Evolutionary conservation across 2,329 filamentous ascomycete genomes (phyloP), one percentile per base, ranked within the genome.

Genomic region (Talaromyces pinophilus): DNA sequence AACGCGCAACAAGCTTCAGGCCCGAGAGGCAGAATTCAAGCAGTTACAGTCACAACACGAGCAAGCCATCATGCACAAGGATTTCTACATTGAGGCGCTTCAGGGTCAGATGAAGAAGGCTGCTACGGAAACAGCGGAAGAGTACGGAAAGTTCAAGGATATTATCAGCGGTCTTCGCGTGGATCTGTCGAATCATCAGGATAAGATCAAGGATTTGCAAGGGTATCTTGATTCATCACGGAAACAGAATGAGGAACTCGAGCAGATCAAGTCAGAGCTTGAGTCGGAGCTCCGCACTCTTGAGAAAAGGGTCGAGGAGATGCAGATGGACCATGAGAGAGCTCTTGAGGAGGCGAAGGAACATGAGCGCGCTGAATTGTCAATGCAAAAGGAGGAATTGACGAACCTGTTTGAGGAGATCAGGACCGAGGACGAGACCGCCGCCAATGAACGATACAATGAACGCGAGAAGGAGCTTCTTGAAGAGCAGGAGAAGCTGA

Each of bases 21-120:
- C 80, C 38, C 79, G 82, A 17, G 83, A 85, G 67, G 80, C 82
- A 35, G 76, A 83, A 60, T 80, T 83, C 67, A 83, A 81, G 63
- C 79, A 84, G 66, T 77, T 82, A 22, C 78, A 82, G 67, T 75
- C 75, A 50, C 82, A 85, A 67, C 82, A 86, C 67, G 80, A 83
- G 59, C 82, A 85, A 67, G 80, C 79, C 35, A 72, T 86, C 42
- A 81, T 82, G 73, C 79, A 80, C 62, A 86, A 86, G 71, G 83
- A 86, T 59, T 81, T 78, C 62, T 83, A 86, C 69, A 84, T 87
- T 64, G 80, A 82, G 68, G 78, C 81, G 15, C 70, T 86, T 68
- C 83, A 83, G 64, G 78, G 80, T 28, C 83, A 84, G 70, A 79
- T 86, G 71, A 79, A 81, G 54, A 81, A 80, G 55, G 76, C 83